Evolutionary conservation across 1,284 basidiomycete genomes (phyloP), one percentile per base, ranked within the genome.

Genomic region (Cryptococcus sp.): DNA sequence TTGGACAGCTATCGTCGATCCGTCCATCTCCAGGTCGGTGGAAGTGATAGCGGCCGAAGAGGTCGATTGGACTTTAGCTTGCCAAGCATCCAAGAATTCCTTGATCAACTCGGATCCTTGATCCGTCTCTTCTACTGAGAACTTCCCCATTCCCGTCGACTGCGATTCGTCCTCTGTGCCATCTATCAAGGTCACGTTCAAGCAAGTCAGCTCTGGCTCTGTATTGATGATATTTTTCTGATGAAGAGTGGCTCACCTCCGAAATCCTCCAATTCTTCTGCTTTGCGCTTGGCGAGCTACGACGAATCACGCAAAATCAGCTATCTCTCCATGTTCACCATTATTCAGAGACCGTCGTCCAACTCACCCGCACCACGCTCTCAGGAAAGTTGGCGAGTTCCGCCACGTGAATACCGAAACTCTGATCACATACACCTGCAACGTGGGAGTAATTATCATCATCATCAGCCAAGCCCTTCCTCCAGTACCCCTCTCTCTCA

Each of bases 391-490:
- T 92, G 13, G 96, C 95, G 40, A 99, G 82, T 74, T 95, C 86
- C 0, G 96, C 96, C 20, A 99, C 96, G 68, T 99, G 94, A 47
- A 99, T 99, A 79, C 96, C 96, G 71, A 98, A 97, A 73, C 91
- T 94, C 78, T 98, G 95, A 73, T 99, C 95, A 61, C 91, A 91
- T 42, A 93, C 84, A 15, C 90, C 89, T 84, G 55, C 6, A 44
- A 15, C 13, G 13, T 20, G 15, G 6, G 11, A 25, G 25, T 10
- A n/a, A 7, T 22, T n/a, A 25, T 53, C 15, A 45, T 11, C 3
- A 10, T 41, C 39, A 7, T 39, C 50, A 23, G 35, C 23, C 7
- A 31, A 19, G 49, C 15, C n/a, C 15, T 23, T 35, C 5, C 48
- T 5, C 16, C 17, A 19, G 11, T n/a, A n/a, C n/a, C n/a, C n/a